Percentiles rank a stretch among this genome's conserved stretches.
These are phyloP conservation scores for Botrytis deweyae DNA, from an alignment of 2,329 filamentous ascomycete genomes.

Conservation along the genomic window DNA sequence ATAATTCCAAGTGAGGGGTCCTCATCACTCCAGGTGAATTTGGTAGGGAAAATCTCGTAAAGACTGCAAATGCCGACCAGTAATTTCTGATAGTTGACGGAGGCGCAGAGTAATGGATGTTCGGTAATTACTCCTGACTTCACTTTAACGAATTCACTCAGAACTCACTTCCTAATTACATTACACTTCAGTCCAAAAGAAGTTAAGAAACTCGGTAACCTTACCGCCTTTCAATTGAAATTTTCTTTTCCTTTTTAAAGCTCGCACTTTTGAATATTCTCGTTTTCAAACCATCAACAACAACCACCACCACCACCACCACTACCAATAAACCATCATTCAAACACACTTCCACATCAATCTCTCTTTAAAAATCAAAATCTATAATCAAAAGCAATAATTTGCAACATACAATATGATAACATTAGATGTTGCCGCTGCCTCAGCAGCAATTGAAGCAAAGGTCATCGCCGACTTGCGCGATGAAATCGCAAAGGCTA, in stretches of 20 bases:
- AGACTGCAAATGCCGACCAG: not conserved
- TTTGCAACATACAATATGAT: too few species aligned
- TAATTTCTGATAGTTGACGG: not conserved
- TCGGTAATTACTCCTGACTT: not conserved
- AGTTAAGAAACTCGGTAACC: not conserved
- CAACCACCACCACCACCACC: too few species aligned
- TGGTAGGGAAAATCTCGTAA: not conserved
- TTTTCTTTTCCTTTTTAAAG: not conserved
- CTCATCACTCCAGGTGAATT: not conserved
- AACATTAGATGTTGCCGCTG: too few species aligned
- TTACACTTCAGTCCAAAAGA: not conserved
- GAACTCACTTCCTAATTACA: not conserved
- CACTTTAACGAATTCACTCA: not conserved
- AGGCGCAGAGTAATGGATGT: not conserved
- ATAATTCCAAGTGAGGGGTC: not conserved
- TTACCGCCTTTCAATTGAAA: not conserved
- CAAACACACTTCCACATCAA: too few species aligned
- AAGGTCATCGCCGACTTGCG: too few species aligned
- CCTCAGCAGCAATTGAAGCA: too few species aligned
- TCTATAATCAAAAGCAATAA: too few species aligned
- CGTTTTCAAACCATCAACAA: not conserved
- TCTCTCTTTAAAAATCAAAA: too few species aligned
- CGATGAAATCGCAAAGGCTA: too few species aligned
- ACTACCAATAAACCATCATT: not conserved
- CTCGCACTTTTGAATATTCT: not conserved